Base-by-base conservation (phyloP, 805 yeast species). In the Cyberlindnera sargentensis region DNA sequence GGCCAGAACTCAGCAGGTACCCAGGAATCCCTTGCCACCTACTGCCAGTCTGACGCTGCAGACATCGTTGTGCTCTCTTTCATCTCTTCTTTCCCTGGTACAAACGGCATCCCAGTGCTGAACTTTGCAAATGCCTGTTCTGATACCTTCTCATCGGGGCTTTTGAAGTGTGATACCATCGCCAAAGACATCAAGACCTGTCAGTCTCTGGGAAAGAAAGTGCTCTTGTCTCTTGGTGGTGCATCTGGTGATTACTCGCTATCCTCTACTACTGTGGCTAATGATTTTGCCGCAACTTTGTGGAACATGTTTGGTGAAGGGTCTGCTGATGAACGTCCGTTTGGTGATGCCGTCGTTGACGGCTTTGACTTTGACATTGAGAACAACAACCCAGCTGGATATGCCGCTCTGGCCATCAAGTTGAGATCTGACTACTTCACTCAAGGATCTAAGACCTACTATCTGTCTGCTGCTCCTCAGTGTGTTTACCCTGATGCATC, bases 351-450 rank as follows among this genome's bases (percentile, higher is more conserved):
- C 4, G 64, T 84, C 28, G 71, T 91, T 42, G 97, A 91, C 63
- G 98, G 98, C 20, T 90, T 90, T 58, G 98, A 91, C 62, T 81
- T 90, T 49, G 98, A 91, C 63, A 80, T 88, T 55, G 98, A 91
- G 65, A 74, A 76, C 63, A 71, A 72, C 51, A 58, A 69, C 44
- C 67, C 71, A 39, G 65, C 68, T 4, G 96, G 95, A 25, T 84
- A 82, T 57, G 78, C 78, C 41, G 78, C 84, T 27, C 63, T 83
- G 42, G 85, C 78, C 23, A 72, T 63, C 34, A 68, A 72, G 56
- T 38, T 68, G 58, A 50, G 95, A 82, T 15, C 31, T 6, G 44
- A 70, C 44, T 62, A 66, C 35, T 78, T 73, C 52, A 78, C 70
- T 8, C 64, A 69, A 34, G 67, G 78, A 31, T 70, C 83, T 37